A percentile compares a stretch with the other conserved stretches of the same genome.
These are phyloP conservation scores for Singerocomus rubriflavus DNA, from an alignment of 1,284 basidiomycete species.

Conservation along the genomic window DNA sequence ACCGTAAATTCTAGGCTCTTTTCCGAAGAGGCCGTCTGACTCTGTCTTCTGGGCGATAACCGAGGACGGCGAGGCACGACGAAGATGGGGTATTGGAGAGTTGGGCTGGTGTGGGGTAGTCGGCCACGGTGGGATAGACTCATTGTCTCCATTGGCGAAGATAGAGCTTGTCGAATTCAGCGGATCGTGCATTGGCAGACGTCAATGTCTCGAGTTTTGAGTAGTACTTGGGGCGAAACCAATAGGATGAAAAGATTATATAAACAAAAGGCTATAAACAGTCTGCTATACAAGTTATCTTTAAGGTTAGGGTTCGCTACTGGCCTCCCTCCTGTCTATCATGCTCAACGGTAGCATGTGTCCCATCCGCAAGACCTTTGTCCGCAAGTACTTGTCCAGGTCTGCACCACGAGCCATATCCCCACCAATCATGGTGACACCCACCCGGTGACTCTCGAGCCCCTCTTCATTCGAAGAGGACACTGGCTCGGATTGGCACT, in stretches of 20 bases:
- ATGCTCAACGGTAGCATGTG: conserved; percentile 78
- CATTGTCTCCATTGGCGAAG: conserved; percentile 39
- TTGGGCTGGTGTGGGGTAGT: conserved; percentile 55
- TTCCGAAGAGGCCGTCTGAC: conserved; percentile 60
- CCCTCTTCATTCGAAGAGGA: conserved; percentile 20
- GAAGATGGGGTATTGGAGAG: conserved; percentile 49
- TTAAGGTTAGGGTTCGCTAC: neutral
- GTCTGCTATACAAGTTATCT: neutral
- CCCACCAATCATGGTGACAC: conserved; percentile 84
- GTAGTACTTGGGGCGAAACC: no score
- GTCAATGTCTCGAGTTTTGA: no score
- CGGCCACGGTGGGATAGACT: conserved; percentile 52
- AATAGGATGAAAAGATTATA: conserved; percentile 11
- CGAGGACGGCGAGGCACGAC: conserved; percentile 37
- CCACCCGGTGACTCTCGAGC: conserved; percentile 50
- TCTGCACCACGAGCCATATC: conserved; percentile 82
- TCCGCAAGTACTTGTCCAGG: conserved; percentile 92
- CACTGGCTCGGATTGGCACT: conserved; percentile 24
- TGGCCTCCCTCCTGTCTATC: conserved; percentile 14
- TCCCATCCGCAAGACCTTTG: conserved; percentile 96
- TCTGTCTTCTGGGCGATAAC: conserved; percentile 47
- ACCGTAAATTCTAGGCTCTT: conserved; percentile 79
- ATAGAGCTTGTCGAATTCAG: conserved; percentile 47
- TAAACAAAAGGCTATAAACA: conserved; percentile 14
- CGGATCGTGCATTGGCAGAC: conserved; percentile 49